Evolutionary conservation across 352 stramenopile genomes (phyloP), one percentile per base, ranked within the genome.

Genomic region (Thalassiosira mediterranea): DNA sequence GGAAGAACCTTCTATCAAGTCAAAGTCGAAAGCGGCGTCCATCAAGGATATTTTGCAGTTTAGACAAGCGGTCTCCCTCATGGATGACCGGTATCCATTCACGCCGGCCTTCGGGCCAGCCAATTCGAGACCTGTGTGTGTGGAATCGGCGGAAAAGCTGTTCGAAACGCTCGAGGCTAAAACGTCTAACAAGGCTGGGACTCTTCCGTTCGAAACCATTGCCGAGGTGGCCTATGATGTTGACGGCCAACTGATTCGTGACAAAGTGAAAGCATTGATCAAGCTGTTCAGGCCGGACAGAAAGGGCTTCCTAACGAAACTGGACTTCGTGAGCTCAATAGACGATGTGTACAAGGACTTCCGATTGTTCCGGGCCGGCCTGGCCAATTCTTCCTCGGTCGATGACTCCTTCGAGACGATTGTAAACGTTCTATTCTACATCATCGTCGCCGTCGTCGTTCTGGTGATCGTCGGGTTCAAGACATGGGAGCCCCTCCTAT

Each of bases 301-400:
- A 1, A 67, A 87, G 51, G 84, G 84, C 32, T 78, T 58, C 32
- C 37, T 91, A 13, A 73, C 71, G 3, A 69, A 79, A 19, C 26
- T 91, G 15, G 77, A 88, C 19, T 90, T 90, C 59, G 69, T 87
- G 4, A 67, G 76, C 47, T 60, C 46, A 21, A 81, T 77, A 46
- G 79, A 89, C 59, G 57, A 56, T 17, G 56, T 90, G 3, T 89
- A 89, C 32, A 74, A 72, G 44, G 61, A 81, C 32, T 38, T 88
- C 8, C 69, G 81, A 17, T 75, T 83, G 10, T 90, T 90, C 62
- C 59, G 81, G 11, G 85, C 85, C 17, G 87, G 71, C 40, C 61
- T 91, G 17, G 58, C 63, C 13, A 92, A 91, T 47, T 83, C 87
- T 15, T 67, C 53, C 46, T 69, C 72, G 17, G 82, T 89, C 56